Evolutionary conservation across 2,329 filamentous ascomycete genomes (phyloP).

Genomic region (Thielaviopsis punctulata): DNA sequence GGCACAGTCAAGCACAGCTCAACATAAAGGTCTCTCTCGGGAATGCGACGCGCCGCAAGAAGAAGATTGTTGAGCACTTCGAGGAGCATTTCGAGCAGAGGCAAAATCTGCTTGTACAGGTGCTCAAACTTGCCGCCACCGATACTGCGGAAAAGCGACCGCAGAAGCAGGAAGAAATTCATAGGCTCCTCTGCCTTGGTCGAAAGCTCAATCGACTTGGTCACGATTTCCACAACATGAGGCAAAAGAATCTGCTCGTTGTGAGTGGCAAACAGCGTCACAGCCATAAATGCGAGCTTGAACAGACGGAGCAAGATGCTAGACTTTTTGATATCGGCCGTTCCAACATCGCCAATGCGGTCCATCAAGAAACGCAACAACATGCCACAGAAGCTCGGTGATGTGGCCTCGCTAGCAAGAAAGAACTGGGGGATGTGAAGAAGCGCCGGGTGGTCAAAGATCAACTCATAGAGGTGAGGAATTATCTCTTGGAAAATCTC

Average conservation of each 20-base stretch:
- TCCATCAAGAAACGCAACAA: conserved; percentile 94
- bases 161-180: conserved; percentile 90
- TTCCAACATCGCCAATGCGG: conserved; percentile 85
- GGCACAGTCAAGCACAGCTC: conserved; percentile 94
- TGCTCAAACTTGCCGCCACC: conserved; percentile 95
- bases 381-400: conserved; percentile 96
- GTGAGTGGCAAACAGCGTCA: conserved; percentile 83
- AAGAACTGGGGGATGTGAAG: conserved; percentile 96
- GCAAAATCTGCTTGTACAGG: conserved; percentile 93
- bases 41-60: conserved; percentile 73
- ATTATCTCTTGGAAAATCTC: conserved; percentile 98
- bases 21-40: conserved; percentile 88
- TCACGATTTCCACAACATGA: conserved; percentile 93
- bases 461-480: conserved; percentile 89
- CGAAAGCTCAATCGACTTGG: conserved; percentile 88
- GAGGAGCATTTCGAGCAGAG: conserved; percentile 88
- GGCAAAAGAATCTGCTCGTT: conserved; percentile 93
- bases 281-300: conserved; percentile 98
- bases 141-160: conserved; percentile 89
- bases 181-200: conserved; percentile 93
- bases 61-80: conserved; percentile 94
- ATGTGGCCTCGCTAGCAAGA: conserved; percentile 94
- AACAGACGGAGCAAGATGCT: conserved; percentile 87
- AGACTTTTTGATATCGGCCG: conserved; percentile 77
- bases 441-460: conserved; percentile 87